Evolutionary conservation across 2,329 filamentous ascomycete genomes (phyloP), one percentile per base, ranked within the genome.

Genomic region (Mycosphaerelloides madeirae): DNA sequence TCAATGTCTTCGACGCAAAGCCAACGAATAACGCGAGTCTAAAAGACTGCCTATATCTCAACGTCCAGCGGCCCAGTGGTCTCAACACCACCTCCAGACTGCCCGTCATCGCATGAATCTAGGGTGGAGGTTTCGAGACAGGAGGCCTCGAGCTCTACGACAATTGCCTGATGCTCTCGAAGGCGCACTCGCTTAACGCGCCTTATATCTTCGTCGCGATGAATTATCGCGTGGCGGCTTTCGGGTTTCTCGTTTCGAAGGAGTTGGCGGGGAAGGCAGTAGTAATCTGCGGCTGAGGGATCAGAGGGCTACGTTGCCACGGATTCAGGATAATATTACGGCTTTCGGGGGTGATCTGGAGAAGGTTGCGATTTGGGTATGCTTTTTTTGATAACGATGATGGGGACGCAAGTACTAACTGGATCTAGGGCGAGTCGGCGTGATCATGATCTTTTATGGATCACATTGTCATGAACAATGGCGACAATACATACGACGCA

Each of bases 391-490:
- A n/a, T n/a, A n/a, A n/a, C n/a, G n/a, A n/a, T n/a, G n/a, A n/a
- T n/a, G n/a, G n/a, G n/a, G n/a, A n/a, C n/a, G n/a, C n/a, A n/a
- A n/a, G n/a, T n/a, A n/a, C n/a, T n/a, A n/a, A n/a, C n/a, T n/a
- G n/a, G n/a, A n/a, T n/a, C n/a, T n/a, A 9, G 22, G 22, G 22
- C 5, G 22, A 25, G 9, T 25, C 22, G 9, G 62, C 66, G 6
- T 68, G 69, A 13, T 52, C 59, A n/a, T 87, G 88, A 48, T 87
- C 84, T 0, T 83, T 87, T 1, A 76, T 84, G 38, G 78, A 87
- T 57, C 85, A 90, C 56, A 87, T 88, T 79, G 69, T 78, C 1
- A 68, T 88, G 3, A 87, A 85, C 54, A 76, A 79, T 29, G 85
- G 85, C 6, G 71, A 89, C 62, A 73, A 80, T 1, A 44, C 42